A percentile compares a stretch with the other conserved stretches of the same genome.
Evolutionary conservation across 2,329 filamentous ascomycete species (phyloP).

Genomic region (Penicillium sp.): DNA sequence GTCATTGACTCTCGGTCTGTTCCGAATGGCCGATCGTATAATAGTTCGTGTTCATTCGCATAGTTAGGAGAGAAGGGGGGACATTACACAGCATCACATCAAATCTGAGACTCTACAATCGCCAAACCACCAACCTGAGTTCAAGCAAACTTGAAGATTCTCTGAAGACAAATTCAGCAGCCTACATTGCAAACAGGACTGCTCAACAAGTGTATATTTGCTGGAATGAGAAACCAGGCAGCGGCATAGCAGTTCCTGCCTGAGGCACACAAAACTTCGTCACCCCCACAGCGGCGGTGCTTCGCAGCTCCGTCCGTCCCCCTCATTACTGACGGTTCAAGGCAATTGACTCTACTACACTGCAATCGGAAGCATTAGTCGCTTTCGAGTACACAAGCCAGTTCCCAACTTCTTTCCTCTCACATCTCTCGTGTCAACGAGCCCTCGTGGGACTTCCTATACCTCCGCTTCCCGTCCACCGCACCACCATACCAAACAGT

Average conservation of each 20-base stretch:
- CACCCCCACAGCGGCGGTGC: slow-evolving; percentile 11
- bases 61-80: background rate
- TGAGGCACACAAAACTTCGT: slow-evolving; percentile 7
- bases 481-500: slow-evolving; percentile 17
- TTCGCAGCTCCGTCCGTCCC: slow-evolving; percentile 11
- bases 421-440: background rate
- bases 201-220: background rate
- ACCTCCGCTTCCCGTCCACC: slow-evolving; percentile 22
- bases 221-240: background rate
- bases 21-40: too few relatives aligned
- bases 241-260: slow-evolving; percentile 4
- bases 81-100: too few relatives aligned
- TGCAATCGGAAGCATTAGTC: background rate
- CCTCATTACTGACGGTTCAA: slow-evolving; percentile 1
- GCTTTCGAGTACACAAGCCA: background rate
- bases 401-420: background rate
- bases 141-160: background rate
- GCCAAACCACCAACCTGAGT: background rate
- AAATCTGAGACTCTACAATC: background rate
- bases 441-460: slow-evolving; percentile 8
- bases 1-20: background rate
- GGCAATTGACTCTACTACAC: background rate
- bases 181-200: background rate
- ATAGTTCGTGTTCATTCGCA: background rate
- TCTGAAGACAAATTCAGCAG: background rate